Evolutionary conservation across 2,329 filamentous ascomycete species (phyloP), one percentile per base, ranked within the genome.

Genomic region (Phoma sp.): DNA sequence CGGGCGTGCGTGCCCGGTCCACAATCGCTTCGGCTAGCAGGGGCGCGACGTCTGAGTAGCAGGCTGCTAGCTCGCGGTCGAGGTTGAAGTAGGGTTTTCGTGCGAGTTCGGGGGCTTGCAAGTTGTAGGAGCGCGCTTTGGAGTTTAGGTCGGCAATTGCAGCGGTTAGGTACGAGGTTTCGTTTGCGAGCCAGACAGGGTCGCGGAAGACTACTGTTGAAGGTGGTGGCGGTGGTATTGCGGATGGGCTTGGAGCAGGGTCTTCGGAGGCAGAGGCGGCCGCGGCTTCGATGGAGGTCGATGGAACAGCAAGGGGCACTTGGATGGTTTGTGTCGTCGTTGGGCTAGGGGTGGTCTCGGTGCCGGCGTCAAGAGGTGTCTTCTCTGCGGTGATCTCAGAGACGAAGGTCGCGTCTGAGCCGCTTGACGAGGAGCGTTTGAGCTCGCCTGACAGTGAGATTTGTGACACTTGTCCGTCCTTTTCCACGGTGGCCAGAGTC

Each of bases 51-150:
- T 96, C 93, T 0, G 92, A 89, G 70, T 88, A 98, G 72, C 93
- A 97, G 2, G 85, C 81, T 27, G 82, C 83, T 15, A 98, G 81
- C 76, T 99, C 95, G 43, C 94, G 86, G 39, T 92, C 85, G 7
- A 98, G 84, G 2, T 83, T 88, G 70, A 92, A 92, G 74, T 98
- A 98, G 0, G 94, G 91, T 74, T 96, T 96, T 77, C 95, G 96
- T 2, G 94, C 93, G 1, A 96, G 82, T 50, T 92, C 88, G 0
- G 95, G 95, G 0, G 95, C 94, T 87, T 96, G 94, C 3, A 98
- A 84, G 67, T 98, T 98, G 80, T 99, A 99, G 13, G 90, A 90
- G 24, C 95, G 85, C 7, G 92, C 89, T 43, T 96, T 81, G 27
- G 78, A 76, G 75, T 98, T 98, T 51, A 98, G 85, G 52, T 91